These are phyloP conservation scores for Coemansia reversa DNA, from an alignment of 192 early-diverging fungal species.

Conservation along the genomic window DNA sequence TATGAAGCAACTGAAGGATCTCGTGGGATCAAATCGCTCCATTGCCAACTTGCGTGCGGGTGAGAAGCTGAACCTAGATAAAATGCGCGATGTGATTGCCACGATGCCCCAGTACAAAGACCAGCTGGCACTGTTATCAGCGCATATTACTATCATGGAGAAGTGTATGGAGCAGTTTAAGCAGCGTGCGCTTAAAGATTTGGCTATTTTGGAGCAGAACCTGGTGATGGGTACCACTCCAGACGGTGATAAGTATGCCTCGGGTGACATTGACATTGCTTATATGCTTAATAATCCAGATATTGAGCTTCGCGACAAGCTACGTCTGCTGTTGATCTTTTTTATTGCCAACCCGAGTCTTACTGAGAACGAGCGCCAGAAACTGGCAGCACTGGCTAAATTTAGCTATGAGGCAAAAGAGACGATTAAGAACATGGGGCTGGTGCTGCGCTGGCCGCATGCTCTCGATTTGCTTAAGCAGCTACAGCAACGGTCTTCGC, in stretches of 20 bases:
- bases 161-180: slow-evolving; percentile 57
- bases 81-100: slow-evolving; percentile 52
- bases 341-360: slow-evolving; percentile 48
- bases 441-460: slow-evolving; percentile 52
- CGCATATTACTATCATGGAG: slow-evolving; percentile 56
- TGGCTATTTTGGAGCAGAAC: slow-evolving; percentile 58
- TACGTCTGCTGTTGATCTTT: slow-evolving; percentile 44
- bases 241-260: slow-evolving; percentile 48
- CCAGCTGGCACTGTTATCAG: slow-evolving; percentile 47
- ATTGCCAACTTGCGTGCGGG: slow-evolving; percentile 46
- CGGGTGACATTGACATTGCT: slow-evolving; percentile 51
- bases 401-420: slow-evolving; percentile 46
- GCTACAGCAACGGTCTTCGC: slow-evolving; percentile 35
- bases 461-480: slow-evolving; percentile 51
- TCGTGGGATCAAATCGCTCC: slow-evolving; percentile 46
- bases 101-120: slow-evolving; percentile 55
- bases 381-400: slow-evolving; percentile 51
- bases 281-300: slow-evolving; percentile 48
- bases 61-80: slow-evolving; percentile 32
- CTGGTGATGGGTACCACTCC: slow-evolving; percentile 53
- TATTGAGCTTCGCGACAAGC: slow-evolving; percentile 48
- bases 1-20: slow-evolving; percentile 41
- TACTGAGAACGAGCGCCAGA: slow-evolving; percentile 44
- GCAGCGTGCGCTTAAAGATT: slow-evolving; percentile 38
- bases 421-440: slow-evolving; percentile 50